phyloP scores from a whole-genome alignment of 495 filamentous ascomycete genomes.

The Penicillium roqueforti region DNA sequence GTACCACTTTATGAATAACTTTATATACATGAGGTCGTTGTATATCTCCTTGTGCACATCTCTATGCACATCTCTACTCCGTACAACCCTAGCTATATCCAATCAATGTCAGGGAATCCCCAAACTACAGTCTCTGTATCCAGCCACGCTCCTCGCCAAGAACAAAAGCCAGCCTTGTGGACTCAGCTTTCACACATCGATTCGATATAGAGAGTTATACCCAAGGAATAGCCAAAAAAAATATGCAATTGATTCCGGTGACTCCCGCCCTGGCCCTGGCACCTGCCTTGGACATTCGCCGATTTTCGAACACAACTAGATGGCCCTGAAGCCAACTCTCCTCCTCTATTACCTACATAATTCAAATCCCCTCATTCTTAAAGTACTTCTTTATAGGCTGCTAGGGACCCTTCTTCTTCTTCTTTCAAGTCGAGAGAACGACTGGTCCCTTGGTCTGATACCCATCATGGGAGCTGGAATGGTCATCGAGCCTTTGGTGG shows the following conservation, averaged over 20 bases:
- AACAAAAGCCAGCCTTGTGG: background rate
- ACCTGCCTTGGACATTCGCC: background rate
- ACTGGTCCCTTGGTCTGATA: background rate
- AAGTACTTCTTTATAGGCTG: background rate
- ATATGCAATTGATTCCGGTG: background rate
- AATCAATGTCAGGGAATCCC: too few relatives aligned
- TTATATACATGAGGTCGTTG: too few relatives aligned
- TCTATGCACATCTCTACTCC: too few relatives aligned
- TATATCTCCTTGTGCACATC: too few relatives aligned
- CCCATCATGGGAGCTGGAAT: constrained; percentile 49
- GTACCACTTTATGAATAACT: too few relatives aligned
- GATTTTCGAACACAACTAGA: background rate
- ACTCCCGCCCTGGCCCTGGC: background rate
- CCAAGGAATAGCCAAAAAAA: background rate
- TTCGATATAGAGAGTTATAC: background rate
- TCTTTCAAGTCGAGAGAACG: background rate
- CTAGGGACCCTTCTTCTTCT: background rate
- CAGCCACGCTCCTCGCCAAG: background rate
- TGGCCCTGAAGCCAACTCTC: too few relatives aligned
- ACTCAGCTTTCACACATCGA: background rate
- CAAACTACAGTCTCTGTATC: too few relatives aligned
- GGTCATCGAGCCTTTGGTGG: constrained; percentile 51
- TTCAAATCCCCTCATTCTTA: constrained; percentile 4
- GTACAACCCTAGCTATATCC: too few relatives aligned
- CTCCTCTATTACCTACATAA: background rate